phyloP scores from a whole-genome alignment of 352 stramenopile species.

The Globisporangium camurandrum region DNA sequence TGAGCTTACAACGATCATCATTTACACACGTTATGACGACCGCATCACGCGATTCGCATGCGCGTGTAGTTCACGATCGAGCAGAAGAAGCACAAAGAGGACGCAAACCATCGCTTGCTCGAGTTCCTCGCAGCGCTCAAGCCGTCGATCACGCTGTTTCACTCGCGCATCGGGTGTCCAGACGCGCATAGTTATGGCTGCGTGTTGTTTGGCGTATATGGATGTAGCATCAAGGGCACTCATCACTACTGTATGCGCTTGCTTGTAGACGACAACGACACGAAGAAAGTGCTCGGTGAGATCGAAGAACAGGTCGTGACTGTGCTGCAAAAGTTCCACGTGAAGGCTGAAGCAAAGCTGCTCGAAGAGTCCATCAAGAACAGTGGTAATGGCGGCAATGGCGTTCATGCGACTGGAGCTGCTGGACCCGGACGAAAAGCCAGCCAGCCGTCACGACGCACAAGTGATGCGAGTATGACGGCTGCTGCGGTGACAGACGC shows the following conservation, averaged over 20 bases:
- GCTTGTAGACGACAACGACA: constrained; percentile 42
- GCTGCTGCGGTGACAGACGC: background rate
- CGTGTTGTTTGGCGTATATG: constrained; percentile 3
- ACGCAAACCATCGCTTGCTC: constrained; percentile 62
- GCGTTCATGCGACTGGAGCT: background rate
- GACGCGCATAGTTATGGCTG: constrained; percentile 68
- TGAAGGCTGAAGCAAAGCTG: constrained; percentile 45
- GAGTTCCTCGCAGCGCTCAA: constrained; percentile 56
- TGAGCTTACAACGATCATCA: too few species aligned
- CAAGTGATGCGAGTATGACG: background rate
- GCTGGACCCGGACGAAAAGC: too few species aligned
- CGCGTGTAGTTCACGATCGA: constrained; percentile 37
- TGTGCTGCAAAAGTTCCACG: constrained; percentile 56
- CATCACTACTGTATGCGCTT: background rate
- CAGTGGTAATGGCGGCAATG: background rate
- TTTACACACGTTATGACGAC: background rate
- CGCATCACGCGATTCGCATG: background rate
- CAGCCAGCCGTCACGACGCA: too few species aligned
- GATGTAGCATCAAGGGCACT: background rate
- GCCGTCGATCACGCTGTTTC: constrained; percentile 47
- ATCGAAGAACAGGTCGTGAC: constrained; percentile 70
- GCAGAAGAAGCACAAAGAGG: constrained; percentile 71
- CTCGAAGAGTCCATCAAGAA: constrained; percentile 15
- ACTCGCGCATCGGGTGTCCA: constrained; percentile 64
- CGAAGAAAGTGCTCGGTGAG: constrained; percentile 69